Conservation (phyloP, 805 yeast species). For the Schwanniomyces occidentalis region DNA sequence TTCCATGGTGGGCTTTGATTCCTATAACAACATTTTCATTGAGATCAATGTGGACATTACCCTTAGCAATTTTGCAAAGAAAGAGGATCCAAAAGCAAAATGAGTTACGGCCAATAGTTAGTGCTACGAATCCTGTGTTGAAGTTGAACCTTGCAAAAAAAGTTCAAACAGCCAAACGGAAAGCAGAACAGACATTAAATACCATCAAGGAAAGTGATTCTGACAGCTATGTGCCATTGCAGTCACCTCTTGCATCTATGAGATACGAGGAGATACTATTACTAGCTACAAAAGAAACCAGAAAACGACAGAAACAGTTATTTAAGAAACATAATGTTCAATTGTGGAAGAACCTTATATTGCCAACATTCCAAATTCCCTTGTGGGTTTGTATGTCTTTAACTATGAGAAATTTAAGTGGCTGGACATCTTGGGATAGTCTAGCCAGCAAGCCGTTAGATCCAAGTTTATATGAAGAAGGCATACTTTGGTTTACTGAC, state of each 20-base stretch:
- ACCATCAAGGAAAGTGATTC: neutral
- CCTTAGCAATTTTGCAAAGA: conserved; percentile 75
- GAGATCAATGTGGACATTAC: conserved; percentile 69
- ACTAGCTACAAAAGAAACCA: conserved; percentile 72
- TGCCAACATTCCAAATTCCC: conserved; percentile 85
- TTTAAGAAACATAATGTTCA: conserved; percentile 70
- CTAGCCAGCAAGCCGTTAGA: conserved; percentile 49
- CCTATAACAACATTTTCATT: conserved; percentile 71
- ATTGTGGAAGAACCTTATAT: conserved; percentile 72
- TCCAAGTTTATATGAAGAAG: conserved; percentile 50
- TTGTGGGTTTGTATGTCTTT: conserved; percentile 80
- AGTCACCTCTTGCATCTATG: conserved; percentile 42
- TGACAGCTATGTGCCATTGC: conserved; percentile 10
- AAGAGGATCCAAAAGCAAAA: conserved; percentile 69
- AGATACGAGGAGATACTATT: conserved; percentile 78
- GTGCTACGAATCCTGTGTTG: conserved; percentile 75
- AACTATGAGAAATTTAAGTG: conserved; percentile 74
- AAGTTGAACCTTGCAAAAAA: conserved; percentile 54
- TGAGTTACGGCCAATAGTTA: conserved; percentile 64
- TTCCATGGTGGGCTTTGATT: conserved; percentile 83
- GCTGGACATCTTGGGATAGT: conserved; percentile 54
- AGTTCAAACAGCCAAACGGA: conserved; percentile 38
- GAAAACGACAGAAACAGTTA: conserved; percentile 70
- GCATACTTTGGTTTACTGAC: conserved; percentile 62
- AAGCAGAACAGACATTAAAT: conserved; percentile 15